Percentiles rank a stretch among this genome's conserved stretches.
These are phyloP conservation scores for Nannizziopsis arthrosporioides DNA, from an alignment of 2,329 filamentous ascomycete genomes.

Conservation along the genomic window DNA sequence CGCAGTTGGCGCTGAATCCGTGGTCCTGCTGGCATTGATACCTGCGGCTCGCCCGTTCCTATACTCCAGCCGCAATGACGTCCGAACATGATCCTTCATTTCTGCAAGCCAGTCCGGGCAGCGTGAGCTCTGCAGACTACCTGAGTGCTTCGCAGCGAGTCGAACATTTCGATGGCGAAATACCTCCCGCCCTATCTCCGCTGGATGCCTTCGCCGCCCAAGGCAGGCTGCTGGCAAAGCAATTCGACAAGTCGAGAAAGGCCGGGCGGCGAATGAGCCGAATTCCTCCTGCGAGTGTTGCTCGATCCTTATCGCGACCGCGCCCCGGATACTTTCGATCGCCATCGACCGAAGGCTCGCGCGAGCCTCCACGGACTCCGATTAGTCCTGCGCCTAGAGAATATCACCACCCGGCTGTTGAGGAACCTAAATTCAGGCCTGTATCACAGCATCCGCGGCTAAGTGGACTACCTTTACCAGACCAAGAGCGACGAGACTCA, in stretches of 20 bases:
- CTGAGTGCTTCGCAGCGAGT: constrained; percentile 52
- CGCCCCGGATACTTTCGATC: constrained; percentile 74
- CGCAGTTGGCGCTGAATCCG: no score
- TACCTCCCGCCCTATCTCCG: constrained; percentile 78
- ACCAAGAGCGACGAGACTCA: constrained; percentile 30
- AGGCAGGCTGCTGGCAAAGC: constrained; percentile 72
- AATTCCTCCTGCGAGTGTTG: constrained; percentile 68
- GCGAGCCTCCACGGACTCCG: constrained; percentile 27
- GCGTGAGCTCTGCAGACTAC: not conserved
- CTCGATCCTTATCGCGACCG: constrained; percentile 66
- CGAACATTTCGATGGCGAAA: constrained; percentile 59
- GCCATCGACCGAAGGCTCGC: constrained; percentile 48
- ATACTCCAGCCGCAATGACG: not conserved
- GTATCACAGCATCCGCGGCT: constrained; percentile 64
- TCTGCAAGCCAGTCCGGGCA: not conserved
- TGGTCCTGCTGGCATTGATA: not conserved
- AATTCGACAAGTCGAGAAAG: constrained; percentile 67
- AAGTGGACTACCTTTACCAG: constrained; percentile 47
- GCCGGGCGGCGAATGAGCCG: constrained; percentile 72
- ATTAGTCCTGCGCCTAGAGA: constrained; percentile 3
- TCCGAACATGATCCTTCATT: not conserved
- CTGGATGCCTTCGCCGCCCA: constrained; percentile 92
- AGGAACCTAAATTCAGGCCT: constrained; percentile 45
- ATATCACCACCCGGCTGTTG: constrained; percentile 22
- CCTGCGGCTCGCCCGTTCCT: not conserved